A percentile compares a stretch with the other conserved stretches of the same genome.
Conservation (phyloP, 352 stramenopile genomes). For the Blastocystis sp. region DNA sequence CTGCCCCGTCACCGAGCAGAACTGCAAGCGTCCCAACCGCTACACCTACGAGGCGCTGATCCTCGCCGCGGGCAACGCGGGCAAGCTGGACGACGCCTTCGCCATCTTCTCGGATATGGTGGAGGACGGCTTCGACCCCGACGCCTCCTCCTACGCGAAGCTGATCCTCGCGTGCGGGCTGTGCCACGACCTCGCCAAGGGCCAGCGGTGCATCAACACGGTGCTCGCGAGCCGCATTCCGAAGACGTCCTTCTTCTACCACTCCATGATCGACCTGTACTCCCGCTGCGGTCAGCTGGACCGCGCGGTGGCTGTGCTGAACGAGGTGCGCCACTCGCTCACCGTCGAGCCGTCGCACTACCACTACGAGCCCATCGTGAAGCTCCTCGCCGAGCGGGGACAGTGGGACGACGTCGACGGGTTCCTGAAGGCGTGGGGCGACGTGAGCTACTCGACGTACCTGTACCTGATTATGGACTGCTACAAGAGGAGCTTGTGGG, state of each 20-base stretch:
- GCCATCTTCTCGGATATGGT: slow-evolving; percentile 63
- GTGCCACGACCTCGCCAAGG: slow-evolving; percentile 18
- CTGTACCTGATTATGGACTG: slow-evolving; percentile 68
- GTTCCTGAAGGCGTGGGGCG: slow-evolving; percentile 57
- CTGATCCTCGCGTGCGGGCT: slow-evolving; percentile 63
- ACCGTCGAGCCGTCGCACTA: slow-evolving; percentile 36
- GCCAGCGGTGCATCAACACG: not conserved
- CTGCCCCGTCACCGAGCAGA: slow-evolving; percentile 1
- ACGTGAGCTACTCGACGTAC: slow-evolving; percentile 71
- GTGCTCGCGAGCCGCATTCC: not conserved
- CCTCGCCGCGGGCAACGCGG: slow-evolving; percentile 48
- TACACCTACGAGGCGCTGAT: slow-evolving; percentile 73
- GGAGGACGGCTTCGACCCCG: slow-evolving; percentile 30
- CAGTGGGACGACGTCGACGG: slow-evolving; percentile 71
- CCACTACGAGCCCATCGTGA: slow-evolving; percentile 71
- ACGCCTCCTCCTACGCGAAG: slow-evolving; percentile 60
- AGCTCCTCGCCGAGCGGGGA: slow-evolving; percentile 23
- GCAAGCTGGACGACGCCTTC: slow-evolving; percentile 56
- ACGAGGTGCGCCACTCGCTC: slow-evolving; percentile 4
- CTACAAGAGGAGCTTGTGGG: slow-evolving; percentile 60
- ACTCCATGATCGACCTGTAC: slow-evolving; percentile 73
- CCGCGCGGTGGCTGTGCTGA: slow-evolving; percentile 31
- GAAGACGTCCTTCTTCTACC: slow-evolving; percentile 73
- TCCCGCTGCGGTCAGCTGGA: slow-evolving; percentile 51
- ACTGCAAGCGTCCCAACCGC: slow-evolving; percentile 70